Base-by-base conservation (phyloP, 345 rosid genomes). In the Eucalyptus pauciflora region DNA sequence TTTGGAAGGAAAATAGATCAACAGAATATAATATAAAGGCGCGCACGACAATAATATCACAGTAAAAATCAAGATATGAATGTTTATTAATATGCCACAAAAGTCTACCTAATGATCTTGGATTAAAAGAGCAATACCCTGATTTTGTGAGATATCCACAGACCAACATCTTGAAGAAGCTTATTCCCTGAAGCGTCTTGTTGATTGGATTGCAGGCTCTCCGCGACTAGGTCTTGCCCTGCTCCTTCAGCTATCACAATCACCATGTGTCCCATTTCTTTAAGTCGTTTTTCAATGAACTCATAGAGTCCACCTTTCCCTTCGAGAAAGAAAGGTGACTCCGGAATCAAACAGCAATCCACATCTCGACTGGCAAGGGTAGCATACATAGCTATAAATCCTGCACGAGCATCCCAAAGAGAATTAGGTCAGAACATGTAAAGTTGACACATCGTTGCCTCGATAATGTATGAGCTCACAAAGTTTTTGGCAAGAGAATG, bases 291-390 rank as follows among this genome's bases (percentile, higher is more conserved):
- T 45, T 89, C 92, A 27, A 96, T 94, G 92, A 69, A 96, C 91
- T 95, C 95, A 90, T 87, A 94, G 49, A 97, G 97, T 83, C 99
- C 99, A 88, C 99, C 98, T 67, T 93, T 91, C 89, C 97, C 99
- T 92, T 97, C 97, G 13, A 97, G 97, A 91, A 93, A 96, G 94
- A 97, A 97, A 33, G 98, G 97, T 87, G 98, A 97, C 92, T 97
- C 99, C 8, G 99, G 99, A 91, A 97, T 97, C 94, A 97, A 94
- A 91, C 99, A 97, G 92, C 98, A 96, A 89, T 97, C 98, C 50
- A 97, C 99, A 89, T 97, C 99, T 88, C 97, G 93, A 91, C 98
- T 96, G 37, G 97, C 98, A 58, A 97, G 97, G 83, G 99, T 97
- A 86, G 99, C 98, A 90, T 96, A 88, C 97, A 95, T 91, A 7